These are phyloP conservation scores for Periconia macrospinosa DNA, from an alignment of 2,329 filamentous ascomycete species.

Conservation along the genomic window DNA sequence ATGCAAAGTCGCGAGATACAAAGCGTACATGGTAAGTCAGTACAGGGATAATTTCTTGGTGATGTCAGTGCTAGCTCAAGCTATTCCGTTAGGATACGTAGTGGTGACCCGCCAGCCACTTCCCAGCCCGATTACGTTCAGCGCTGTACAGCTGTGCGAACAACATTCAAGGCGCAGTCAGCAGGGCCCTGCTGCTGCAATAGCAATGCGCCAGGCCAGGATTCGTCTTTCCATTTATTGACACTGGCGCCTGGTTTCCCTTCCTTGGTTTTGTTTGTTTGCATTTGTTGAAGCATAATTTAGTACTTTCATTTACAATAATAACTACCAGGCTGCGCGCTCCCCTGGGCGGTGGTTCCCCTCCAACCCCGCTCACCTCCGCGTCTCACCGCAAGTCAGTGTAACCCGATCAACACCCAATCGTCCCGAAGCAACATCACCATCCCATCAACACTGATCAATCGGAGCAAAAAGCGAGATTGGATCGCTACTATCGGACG, in stretches of 20 bases:
- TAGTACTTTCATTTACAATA: no score
- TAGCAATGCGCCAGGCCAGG: slow-evolving; percentile 7
- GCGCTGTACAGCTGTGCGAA: background rate
- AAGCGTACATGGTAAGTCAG: background rate
- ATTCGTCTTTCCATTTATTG: background rate
- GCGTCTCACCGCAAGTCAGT: slow-evolving; percentile 20
- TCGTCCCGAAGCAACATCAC: background rate
- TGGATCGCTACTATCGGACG: background rate
- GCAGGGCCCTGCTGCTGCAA: slow-evolving; percentile 1
- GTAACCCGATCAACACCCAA: no score
- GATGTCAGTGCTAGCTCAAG: background rate
- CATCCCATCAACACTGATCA: background rate
- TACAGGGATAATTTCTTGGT: slow-evolving; percentile 1
- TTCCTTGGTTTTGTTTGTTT: background rate
- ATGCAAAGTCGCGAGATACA: no score
- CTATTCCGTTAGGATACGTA: background rate
- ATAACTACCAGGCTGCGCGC: no score
- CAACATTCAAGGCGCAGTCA: slow-evolving; percentile 6
- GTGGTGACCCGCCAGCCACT: slow-evolving; percentile 13
- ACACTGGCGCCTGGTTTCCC: background rate
- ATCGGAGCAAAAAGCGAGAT: background rate
- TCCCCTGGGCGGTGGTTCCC: background rate
- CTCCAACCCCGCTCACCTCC: slow-evolving; percentile 9
- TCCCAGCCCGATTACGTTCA: slow-evolving; percentile 7
- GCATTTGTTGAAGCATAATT: background rate